Conservation (phyloP, 768 basidiomycete species). For the Calocybe gangraenosa region DNA sequence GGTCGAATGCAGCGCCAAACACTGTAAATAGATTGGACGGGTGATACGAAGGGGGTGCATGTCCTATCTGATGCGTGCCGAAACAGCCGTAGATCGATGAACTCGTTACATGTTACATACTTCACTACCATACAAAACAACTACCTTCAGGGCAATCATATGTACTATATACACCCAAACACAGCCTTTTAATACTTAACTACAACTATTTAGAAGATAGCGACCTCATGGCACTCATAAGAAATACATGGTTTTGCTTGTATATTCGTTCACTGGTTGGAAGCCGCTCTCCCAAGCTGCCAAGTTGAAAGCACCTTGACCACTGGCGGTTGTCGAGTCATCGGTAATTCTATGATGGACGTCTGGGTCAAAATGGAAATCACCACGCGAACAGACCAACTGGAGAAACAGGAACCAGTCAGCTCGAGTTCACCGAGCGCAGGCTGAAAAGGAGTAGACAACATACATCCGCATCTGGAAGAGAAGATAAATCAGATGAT, state of each 20-base stretch:
- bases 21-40: slow-evolving; percentile 2
- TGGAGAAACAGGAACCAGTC: slow-evolving; percentile 19
- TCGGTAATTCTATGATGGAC: slow-evolving; percentile 20
- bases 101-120: slow-evolving; percentile 9
- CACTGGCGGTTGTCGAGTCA: slow-evolving; percentile 15
- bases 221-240: too few relatives aligned
- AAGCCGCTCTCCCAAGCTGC: slow-evolving; percentile 20
- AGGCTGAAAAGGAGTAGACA: too few relatives aligned
- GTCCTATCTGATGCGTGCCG: not conserved
- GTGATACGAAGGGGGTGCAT: not conserved
- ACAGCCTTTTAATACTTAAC: too few relatives aligned
- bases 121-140: not conserved
- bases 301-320: slow-evolving; percentile 15
- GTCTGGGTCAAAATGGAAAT: slow-evolving; percentile 37
- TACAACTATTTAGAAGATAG: too few relatives aligned
- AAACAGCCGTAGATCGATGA: not conserved
- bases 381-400: slow-evolving; percentile 49
- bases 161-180: too few relatives aligned
- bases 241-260: too few relatives aligned
- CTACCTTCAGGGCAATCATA: not conserved
- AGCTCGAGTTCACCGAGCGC: too few relatives aligned
- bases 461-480: too few relatives aligned
- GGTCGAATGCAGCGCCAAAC: not conserved
- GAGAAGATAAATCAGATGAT: too few relatives aligned
- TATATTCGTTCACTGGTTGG: not conserved